Conservation (phyloP, 495 filamentous ascomycete species). For the Daldinia decipiens region DNA sequence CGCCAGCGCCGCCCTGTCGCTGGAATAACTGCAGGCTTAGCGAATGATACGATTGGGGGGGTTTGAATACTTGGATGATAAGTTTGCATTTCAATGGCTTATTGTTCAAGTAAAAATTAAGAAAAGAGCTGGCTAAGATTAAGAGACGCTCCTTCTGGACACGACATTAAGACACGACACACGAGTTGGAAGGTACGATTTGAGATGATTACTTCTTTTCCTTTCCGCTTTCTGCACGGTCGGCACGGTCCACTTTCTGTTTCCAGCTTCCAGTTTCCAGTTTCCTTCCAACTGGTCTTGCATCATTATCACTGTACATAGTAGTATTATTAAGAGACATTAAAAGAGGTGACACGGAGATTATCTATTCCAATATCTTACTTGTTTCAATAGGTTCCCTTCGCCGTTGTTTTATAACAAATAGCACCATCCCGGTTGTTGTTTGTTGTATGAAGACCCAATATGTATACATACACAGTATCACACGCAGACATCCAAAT, state of each 20-base stretch:
- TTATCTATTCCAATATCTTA: slow-evolving; percentile 25
- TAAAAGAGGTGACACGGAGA: slow-evolving; percentile 22
- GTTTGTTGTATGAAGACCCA: slow-evolving; percentile 4
- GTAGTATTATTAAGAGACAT: slow-evolving; percentile 20
- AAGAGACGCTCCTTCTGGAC: slow-evolving; percentile 5
- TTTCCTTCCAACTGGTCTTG: slow-evolving; percentile 8
- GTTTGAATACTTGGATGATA: slow-evolving; percentile 15
- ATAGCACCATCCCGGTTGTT: slow-evolving; percentile 4
- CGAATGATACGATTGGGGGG: background rate
- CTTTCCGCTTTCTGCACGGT: slow-evolving; percentile 33
- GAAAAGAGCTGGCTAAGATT: background rate
- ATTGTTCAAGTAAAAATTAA: slow-evolving; percentile 8
- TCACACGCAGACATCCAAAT: slow-evolving; percentile 9
- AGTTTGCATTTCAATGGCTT: slow-evolving; percentile 38
- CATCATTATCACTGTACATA: slow-evolving; percentile 25
- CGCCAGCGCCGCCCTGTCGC: slow-evolving; percentile 40
- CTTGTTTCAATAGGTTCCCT: background rate
- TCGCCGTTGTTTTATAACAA: slow-evolving; percentile 18
- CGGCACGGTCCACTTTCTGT: slow-evolving; percentile 38
- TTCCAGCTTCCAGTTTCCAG: background rate
- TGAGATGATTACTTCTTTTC: slow-evolving; percentile 7
- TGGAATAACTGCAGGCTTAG: background rate
- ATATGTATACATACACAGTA: too few species aligned
- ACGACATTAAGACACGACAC: slow-evolving; percentile 15
- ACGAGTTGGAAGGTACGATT: slow-evolving; percentile 7